A percentile compares a stretch with the other conserved stretches of the same genome.
These are phyloP conservation scores for Rubia tinctorum DNA, from an alignment of 305 asterid species.

Conservation along the genomic window DNA sequence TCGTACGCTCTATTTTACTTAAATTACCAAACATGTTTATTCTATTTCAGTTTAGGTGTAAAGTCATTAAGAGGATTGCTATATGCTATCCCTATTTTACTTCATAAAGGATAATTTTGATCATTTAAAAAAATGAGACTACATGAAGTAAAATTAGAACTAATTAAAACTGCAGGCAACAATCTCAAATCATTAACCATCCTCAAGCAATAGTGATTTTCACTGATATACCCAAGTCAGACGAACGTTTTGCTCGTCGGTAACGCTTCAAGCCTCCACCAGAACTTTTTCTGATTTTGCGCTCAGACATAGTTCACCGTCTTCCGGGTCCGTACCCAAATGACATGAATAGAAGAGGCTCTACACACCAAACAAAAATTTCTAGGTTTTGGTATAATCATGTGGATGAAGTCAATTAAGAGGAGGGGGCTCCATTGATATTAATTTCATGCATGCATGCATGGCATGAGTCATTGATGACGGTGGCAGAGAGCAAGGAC, in stretches of 20 bases:
- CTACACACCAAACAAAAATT: constrained; percentile 5
- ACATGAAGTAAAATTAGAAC: not conserved
- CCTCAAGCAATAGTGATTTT: not conserved
- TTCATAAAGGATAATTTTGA: not conserved
- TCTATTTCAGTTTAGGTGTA: not conserved
- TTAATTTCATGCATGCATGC: constrained; percentile 16
- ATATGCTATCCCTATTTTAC: not conserved
- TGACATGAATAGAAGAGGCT: not conserved
- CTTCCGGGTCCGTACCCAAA: no score
- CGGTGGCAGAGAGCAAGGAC: constrained; percentile 5
- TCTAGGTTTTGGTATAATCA: constrained; percentile 6
- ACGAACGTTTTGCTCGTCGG: no score
- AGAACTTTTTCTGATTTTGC: no score
- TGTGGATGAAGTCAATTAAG: not conserved
- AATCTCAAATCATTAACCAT: not conserved
- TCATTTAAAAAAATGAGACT: not conserved
- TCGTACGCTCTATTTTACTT: no score
- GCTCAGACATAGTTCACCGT: no score
- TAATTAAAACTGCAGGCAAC: not conserved
- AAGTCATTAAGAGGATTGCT: not conserved
- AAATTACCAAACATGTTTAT: not conserved
- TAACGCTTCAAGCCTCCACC: no score
- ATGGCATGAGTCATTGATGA: constrained; percentile 9
- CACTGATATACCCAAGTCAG: not conserved
- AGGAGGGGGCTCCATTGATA: constrained; percentile 15